Evolutionary conservation across 192 early-diverging fungal genomes (phyloP), one percentile per base, ranked within the genome.

Genomic region (Spizellomyces punctatus): DNA sequence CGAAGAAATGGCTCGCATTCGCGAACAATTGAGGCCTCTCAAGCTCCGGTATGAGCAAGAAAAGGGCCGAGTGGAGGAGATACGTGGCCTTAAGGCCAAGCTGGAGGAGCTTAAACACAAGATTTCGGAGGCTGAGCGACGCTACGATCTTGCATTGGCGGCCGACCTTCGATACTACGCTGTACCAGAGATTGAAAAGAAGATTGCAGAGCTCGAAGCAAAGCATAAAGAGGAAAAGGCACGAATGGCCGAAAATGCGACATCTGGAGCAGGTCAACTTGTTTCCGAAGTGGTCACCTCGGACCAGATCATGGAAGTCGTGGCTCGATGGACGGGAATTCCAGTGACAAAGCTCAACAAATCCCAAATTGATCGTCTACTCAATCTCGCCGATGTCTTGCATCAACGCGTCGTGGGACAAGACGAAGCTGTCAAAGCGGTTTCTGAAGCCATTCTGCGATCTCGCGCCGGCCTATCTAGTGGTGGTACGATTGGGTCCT

Each of bases 291-390:
- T 91, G 6, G 95, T 99, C 6, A 88, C 89, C 10, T 89, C 94
- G 0, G 95, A 98, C 73, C 92, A 96, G 74, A 93, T 99, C 61
- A 91, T 88, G 61, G 96, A 97, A 71, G 93, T 99, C 45, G 92
- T 99, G 16, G 86, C 94, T 12, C 84, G 94, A 5, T 97, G 95
- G 95, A 99, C 98, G 7, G 95, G 95, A 16, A 99, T 99, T 56
- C 98, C 98, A 0, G 94, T 98, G 41, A 87, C 91, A 74, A 80
- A 89, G 16, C 85, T 99, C 66, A 91, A 86, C 68, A 94, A 94
- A 79, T 88, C 89, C 43, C 92, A 98, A 77, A 85, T 90, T 7
- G 93, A 96, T 22, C 90, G 94, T 43, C 79, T 99, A 46, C 81
- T 99, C 59, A 67, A 88, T 17, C 82, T 99, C 49, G 86, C 82